Conservation (phyloP, 78 protist species). For the Tieghemostelium lacteum region DNA sequence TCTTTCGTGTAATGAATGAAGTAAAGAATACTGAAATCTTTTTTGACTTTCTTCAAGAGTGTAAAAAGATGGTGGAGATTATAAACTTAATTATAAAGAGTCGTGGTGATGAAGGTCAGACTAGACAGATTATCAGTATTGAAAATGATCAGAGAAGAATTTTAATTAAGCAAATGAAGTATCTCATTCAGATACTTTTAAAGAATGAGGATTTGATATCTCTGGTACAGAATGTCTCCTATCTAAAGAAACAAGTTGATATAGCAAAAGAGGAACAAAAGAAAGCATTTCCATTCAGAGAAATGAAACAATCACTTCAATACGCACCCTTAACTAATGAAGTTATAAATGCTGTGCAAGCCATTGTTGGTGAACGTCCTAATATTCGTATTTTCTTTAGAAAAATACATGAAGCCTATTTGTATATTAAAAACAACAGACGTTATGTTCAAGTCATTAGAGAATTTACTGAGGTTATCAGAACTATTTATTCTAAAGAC, state of each 20-base stretch:
- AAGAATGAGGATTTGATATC: slow-evolving; percentile 33
- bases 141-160: slow-evolving; percentile 55
- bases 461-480: slow-evolving; percentile 22
- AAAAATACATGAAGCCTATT: slow-evolving; percentile 2
- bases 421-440: slow-evolving; percentile 14
- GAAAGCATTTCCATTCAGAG: slow-evolving; percentile 15
- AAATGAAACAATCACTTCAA: not conserved
- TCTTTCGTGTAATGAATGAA: slow-evolving; percentile 9
- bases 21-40: slow-evolving; percentile 34
- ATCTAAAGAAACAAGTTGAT: slow-evolving; percentile 49
- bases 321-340: slow-evolving; percentile 66
- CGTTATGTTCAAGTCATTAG: not conserved
- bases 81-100: slow-evolving; percentile 26
- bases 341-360: slow-evolving; percentile 20
- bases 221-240: slow-evolving; percentile 29
- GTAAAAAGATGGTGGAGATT: slow-evolving; percentile 36
- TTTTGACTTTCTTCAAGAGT: slow-evolving; percentile 29
- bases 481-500: slow-evolving; percentile 48
- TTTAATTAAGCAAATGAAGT: slow-evolving; percentile 22
- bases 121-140: slow-evolving; percentile 48
- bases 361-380: slow-evolving; percentile 36
- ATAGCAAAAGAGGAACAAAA: slow-evolving; percentile 74
- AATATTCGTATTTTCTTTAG: slow-evolving; percentile 13
- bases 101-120: slow-evolving; percentile 31
- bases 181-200: slow-evolving; percentile 30